A percentile compares a stretch with the other conserved stretches of the same genome.
These are phyloP conservation scores for Talaromyces amestolkiae DNA, from an alignment of 2,329 filamentous ascomycete genomes.

Conservation along the genomic window DNA sequence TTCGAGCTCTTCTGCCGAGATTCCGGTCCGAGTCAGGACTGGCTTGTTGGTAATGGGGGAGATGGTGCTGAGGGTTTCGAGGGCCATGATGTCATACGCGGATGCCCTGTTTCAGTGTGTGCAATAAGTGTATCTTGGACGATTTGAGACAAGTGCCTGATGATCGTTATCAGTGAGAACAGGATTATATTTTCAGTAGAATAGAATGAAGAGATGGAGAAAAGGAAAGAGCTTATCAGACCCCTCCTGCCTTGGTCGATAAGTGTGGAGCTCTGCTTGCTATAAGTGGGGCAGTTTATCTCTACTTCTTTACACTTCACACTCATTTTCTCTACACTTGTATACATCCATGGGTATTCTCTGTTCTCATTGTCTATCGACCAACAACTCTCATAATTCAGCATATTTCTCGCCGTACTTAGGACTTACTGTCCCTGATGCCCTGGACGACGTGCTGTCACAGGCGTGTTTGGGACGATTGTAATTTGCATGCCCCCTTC, in stretches of 20 bases:
- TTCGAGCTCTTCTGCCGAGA: conserved; percentile 67
- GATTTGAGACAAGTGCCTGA: background rate
- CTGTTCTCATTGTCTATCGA: background rate
- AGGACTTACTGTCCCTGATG: background rate
- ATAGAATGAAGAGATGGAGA: background rate
- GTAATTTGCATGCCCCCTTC: background rate
- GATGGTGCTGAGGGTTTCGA: conserved; percentile 69
- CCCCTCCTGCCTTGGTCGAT: conserved; percentile 9
- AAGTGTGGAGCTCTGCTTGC: background rate
- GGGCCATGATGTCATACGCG: conserved; percentile 40
- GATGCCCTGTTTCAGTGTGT: background rate
- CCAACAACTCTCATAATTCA: background rate
- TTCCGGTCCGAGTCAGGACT: conserved; percentile 74
- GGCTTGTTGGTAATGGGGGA: conserved; percentile 86
- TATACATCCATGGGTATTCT: background rate
- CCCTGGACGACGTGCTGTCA: background rate
- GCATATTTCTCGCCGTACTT: background rate
- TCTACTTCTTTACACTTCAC: too few species aligned
- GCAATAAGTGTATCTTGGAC: background rate
- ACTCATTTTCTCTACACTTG: too few species aligned
- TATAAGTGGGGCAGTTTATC: background rate
- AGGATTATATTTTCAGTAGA: background rate
- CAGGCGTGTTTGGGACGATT: background rate
- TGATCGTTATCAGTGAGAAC: background rate
- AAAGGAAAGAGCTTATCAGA: background rate